These are phyloP conservation scores for Bipolaris sorokiniana DNA, from an alignment of 2,329 filamentous ascomycete genomes.

Conservation along the genomic window DNA sequence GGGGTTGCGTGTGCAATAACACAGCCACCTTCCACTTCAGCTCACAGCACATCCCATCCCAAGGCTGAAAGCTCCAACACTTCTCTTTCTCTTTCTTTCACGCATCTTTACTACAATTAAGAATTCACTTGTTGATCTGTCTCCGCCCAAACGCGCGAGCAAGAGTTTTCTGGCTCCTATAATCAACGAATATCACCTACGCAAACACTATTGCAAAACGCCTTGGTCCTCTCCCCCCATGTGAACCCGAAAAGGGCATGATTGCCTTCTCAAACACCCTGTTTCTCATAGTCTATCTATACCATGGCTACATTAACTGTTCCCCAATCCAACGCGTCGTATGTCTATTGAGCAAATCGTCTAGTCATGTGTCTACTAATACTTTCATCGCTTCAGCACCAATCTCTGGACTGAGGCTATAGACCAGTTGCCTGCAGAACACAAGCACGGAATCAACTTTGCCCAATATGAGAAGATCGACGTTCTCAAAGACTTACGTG, in stretches of 20 bases:
- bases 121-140: no score
- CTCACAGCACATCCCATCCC: background rate
- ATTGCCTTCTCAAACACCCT: no score
- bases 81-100: background rate
- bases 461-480: conserved; percentile 20
- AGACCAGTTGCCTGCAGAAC: conserved; percentile 10
- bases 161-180: no score
- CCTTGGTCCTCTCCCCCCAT: background rate
- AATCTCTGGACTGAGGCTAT: background rate
- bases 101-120: background rate
- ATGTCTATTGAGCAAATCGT: background rate
- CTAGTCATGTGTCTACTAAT: background rate
- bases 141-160: no score
- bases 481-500: conserved; percentile 23
- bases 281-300: background rate
- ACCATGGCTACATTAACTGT: background rate
- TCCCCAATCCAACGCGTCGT: background rate
- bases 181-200: no score
- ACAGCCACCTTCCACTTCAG: background rate
- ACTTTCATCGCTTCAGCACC: background rate
- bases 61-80: background rate
- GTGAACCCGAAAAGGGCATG: background rate
- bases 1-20: background rate
- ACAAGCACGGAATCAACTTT: conserved; percentile 26
- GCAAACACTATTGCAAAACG: no score